A percentile compares a stretch with the other conserved stretches of the same genome.
Evolutionary conservation across 2,329 filamentous ascomycete species (phyloP).

Genomic region (Thielaviopsis ethacetica): DNA sequence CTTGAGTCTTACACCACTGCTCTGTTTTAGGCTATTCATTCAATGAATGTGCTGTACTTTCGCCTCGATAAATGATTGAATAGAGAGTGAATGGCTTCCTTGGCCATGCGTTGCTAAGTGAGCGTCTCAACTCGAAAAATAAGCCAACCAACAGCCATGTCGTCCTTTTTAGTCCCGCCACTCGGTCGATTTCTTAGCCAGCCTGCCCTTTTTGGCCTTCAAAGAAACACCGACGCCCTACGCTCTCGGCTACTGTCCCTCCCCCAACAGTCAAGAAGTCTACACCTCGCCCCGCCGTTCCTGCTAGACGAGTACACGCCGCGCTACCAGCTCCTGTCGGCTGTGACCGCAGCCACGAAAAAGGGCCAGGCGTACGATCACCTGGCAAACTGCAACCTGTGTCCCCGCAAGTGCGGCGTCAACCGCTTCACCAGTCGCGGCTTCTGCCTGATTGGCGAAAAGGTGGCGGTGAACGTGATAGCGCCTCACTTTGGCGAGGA

Average conservation of each 20-base stretch:
- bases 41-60: too few relatives aligned
- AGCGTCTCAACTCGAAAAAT: background rate
- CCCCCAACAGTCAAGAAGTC: slow-evolving; percentile 7
- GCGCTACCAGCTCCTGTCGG: slow-evolving; percentile 51
- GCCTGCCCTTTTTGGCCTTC: background rate
- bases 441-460: slow-evolving; percentile 60
- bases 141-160: background rate
- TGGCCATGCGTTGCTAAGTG: background rate
- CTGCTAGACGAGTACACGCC: slow-evolving; percentile 61
- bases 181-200: background rate
- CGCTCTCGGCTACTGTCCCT: background rate
- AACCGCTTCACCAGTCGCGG: slow-evolving; percentile 70
- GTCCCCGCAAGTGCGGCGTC: slow-evolving; percentile 59
- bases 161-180: background rate
- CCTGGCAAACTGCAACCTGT: slow-evolving; percentile 64
- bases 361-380: slow-evolving; percentile 59
- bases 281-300: slow-evolving; percentile 47
- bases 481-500: slow-evolving; percentile 78
- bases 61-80: background rate
- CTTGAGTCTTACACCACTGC: too few relatives aligned
- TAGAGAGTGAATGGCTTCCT: background rate
- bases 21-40: too few relatives aligned
- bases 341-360: slow-evolving; percentile 55
- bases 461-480: slow-evolving; percentile 67
- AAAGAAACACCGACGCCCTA: background rate